A percentile compares a stretch with the other conserved stretches of the same genome.
Conservation (phyloP, 441 rosid species). For the Breynia disticha region DNA sequence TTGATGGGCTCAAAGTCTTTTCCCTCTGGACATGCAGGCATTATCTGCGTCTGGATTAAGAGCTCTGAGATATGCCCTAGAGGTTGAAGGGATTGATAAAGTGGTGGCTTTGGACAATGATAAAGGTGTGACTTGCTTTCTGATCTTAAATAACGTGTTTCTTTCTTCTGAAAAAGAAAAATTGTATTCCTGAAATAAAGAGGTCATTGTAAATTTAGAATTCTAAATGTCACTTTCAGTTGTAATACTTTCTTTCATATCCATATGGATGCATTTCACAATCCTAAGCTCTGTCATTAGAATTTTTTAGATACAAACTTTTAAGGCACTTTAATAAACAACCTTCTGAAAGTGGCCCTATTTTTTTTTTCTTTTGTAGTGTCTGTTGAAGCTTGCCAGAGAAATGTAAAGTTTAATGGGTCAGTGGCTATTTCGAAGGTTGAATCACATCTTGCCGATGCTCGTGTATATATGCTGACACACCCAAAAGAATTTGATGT, state of each 20-base stretch:
- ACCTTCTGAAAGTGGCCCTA: not conserved
- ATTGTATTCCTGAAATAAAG: too few species aligned
- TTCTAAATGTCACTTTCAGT: too few species aligned
- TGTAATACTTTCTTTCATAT: too few species aligned
- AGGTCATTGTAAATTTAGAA: too few species aligned
- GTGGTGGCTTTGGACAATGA: conserved; percentile 96
- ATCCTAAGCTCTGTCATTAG: too few species aligned
- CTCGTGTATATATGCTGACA: conserved; percentile 90
- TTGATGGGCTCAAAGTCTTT: conserved; percentile 3
- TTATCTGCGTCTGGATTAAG: conserved; percentile 92
- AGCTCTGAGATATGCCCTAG: conserved; percentile 86
- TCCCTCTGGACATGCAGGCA: conserved; percentile 42
- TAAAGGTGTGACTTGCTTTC: conserved; percentile 36
- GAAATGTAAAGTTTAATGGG: conserved; percentile 90
- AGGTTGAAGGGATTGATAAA: conserved; percentile 83
- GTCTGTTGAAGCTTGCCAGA: conserved; percentile 83
- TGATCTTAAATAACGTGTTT: too few species aligned
- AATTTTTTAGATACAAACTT: not conserved
- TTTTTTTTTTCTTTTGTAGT: conserved; percentile 26
- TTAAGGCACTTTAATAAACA: not conserved
- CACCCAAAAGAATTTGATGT: conserved; percentile 91
- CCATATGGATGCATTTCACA: too few species aligned
- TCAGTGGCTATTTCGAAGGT: conserved; percentile 72
- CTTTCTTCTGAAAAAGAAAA: too few species aligned
- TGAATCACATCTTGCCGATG: conserved; percentile 88